A percentile compares a stretch with the other conserved stretches of the same genome.
phyloP scores from a whole-genome alignment of 1,284 basidiomycete species.

The Schizopora paradoxa region DNA sequence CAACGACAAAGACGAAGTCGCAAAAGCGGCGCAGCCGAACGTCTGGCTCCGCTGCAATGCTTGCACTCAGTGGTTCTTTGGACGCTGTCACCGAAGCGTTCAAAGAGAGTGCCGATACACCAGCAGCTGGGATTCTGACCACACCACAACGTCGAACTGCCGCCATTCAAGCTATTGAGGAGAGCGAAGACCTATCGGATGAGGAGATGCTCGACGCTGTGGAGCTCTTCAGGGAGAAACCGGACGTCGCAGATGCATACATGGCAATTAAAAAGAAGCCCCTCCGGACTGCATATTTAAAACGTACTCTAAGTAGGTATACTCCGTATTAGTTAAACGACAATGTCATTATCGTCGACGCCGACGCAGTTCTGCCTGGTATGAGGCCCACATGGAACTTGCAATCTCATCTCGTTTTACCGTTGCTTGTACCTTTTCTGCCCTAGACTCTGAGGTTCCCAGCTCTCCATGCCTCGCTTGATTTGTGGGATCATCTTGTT shows the following conservation, averaged over 20 bases:
- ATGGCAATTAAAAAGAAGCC: conserved; percentile 20
- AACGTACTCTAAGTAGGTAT: not conserved
- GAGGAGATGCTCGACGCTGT: conserved; percentile 12
- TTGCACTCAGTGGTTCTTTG: conserved; percentile 1
- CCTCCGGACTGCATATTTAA: conserved; percentile 6
- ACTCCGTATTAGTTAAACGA: not conserved
- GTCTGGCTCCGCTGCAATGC: not conserved
- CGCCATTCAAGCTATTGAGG: conserved; percentile 12
- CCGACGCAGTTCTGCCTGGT: conserved; percentile 14
- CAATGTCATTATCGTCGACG: conserved; percentile 6
- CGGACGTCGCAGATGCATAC: conserved; percentile 24
- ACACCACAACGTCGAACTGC: conserved; percentile 10
- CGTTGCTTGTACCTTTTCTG: conserved; percentile 3
- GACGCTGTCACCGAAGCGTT: conserved; percentile 4
- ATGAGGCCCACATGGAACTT: conserved; percentile 19
- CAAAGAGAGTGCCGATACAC: not conserved
- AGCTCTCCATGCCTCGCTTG: too few relatives aligned
- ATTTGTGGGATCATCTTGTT: conserved; percentile 1
- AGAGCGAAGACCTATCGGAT: conserved; percentile 17
- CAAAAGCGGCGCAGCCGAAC: too few relatives aligned
- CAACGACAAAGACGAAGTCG: too few relatives aligned
- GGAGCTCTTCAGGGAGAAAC: conserved; percentile 22
- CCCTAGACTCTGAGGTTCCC: too few relatives aligned
- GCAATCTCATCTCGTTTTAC: conserved; percentile 15
- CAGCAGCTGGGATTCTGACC: not conserved